phyloP scores from a whole-genome alignment of 768 basidiomycete genomes.

The Podaxis pistillaris region DNA sequence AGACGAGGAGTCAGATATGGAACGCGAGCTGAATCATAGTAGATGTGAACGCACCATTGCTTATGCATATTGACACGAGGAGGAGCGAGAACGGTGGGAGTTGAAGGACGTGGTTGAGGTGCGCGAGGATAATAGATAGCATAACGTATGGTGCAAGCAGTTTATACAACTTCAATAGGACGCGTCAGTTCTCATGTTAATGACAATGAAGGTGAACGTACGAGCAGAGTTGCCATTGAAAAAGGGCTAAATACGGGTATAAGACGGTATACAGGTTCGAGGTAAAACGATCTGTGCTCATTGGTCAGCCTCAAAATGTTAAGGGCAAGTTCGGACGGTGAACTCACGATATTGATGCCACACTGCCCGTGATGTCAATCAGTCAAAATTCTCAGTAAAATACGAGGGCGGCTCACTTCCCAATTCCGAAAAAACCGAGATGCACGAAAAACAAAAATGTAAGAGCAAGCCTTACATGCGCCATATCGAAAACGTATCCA shows the following conservation, averaged over 20 bases:
- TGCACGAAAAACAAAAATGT: conserved; percentile 89
- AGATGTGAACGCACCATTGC: conserved; percentile 48
- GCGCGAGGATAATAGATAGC: conserved; percentile 65
- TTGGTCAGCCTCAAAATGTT: background rate
- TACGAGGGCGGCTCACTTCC: conserved; percentile 57
- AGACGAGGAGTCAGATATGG: background rate
- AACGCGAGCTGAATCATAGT: background rate
- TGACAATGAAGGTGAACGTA: conserved; percentile 27
- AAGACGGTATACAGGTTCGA: conserved; percentile 84
- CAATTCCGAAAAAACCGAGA: conserved; percentile 82
- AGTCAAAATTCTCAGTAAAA: background rate
- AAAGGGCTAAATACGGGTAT: conserved; percentile 86
- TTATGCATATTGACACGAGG: conserved; percentile 71
- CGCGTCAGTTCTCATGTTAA: background rate
- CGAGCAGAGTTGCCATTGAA: conserved; percentile 73
- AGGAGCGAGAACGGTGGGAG: conserved; percentile 82
- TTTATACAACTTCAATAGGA: conserved; percentile 63
- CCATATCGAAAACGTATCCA: conserved; percentile 46
- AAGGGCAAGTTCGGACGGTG: background rate
- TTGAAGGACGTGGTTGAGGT: conserved; percentile 62
- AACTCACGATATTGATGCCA: conserved; percentile 57
- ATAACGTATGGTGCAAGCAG: conserved; percentile 80
- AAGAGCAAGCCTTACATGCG: conserved; percentile 71
- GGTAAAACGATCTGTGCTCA: conserved; percentile 66
- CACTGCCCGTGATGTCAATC: background rate